A percentile compares a stretch with the other conserved stretches of the same genome.
Evolutionary conservation across 1,139 yeast species (phyloP).

Genomic region (Debaryomyces singareniensis): DNA sequence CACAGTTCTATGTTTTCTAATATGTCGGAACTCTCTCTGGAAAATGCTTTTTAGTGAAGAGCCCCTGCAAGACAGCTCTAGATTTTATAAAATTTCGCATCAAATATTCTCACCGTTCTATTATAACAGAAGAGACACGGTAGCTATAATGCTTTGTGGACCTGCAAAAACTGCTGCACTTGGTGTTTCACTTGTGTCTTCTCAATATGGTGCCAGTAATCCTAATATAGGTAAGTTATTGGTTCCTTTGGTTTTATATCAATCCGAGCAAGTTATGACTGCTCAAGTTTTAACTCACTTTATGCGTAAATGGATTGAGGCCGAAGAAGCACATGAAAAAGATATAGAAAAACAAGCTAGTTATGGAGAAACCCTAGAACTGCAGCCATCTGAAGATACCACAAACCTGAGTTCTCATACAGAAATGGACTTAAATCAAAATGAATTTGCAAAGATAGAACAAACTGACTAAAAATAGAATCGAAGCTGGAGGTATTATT

Average conservation of each 20-base stretch:
- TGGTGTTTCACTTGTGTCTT: constrained; percentile 73
- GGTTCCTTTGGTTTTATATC: constrained; percentile 79
- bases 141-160: constrained; percentile 78
- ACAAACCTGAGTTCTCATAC: too few species aligned
- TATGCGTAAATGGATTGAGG: constrained; percentile 56
- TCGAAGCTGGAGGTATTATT: too few species aligned
- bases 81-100: constrained; percentile 32
- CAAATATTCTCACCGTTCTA: constrained; percentile 57
- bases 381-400: too few species aligned
- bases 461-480: too few species aligned
- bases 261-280: constrained; percentile 76
- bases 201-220: constrained; percentile 68
- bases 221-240: constrained; percentile 62
- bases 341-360: constrained; percentile 1
- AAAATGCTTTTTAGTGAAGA: constrained; percentile 32
- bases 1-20: constrained; percentile 51
- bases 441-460: too few species aligned
- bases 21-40: constrained; percentile 59
- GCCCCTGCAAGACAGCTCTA: constrained; percentile 42
- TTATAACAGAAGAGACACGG: constrained; percentile 65
- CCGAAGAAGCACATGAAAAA: neutral
- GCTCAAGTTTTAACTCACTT: constrained; percentile 65
- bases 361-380: too few species aligned
- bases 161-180: constrained; percentile 92
- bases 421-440: too few species aligned